Percentiles rank a stretch among this genome's conserved stretches.
These are phyloP conservation scores for Cucumis melo DNA, from an alignment of 306 rosid genomes.

Conservation along the genomic window DNA sequence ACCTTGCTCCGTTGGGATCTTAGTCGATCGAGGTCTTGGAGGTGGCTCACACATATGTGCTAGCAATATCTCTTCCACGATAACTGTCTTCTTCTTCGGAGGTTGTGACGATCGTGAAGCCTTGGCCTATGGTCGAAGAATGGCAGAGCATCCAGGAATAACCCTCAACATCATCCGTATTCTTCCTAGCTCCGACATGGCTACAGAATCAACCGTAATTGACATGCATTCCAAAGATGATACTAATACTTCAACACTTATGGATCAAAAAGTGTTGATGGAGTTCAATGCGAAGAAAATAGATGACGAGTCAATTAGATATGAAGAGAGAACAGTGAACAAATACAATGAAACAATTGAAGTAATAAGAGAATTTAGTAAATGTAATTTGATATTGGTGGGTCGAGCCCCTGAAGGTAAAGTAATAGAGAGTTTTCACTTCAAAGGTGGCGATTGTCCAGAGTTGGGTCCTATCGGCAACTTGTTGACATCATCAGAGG, in stretches of 20 bases:
- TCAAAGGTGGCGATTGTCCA: conserved; percentile 20
- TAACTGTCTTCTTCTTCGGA: conserved; percentile 40
- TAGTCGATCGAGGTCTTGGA: conserved; percentile 64
- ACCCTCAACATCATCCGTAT: conserved; percentile 24
- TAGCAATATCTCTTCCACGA: conserved; percentile 29
- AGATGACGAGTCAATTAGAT: conserved; percentile 16
- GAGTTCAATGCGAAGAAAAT: conserved; percentile 18
- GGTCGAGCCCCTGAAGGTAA: conserved; percentile 36
- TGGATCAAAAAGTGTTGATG: conserved; percentile 12
- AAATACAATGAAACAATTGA: conserved; percentile 17
- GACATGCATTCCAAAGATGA: conserved; percentile 6
- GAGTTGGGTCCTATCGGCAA: conserved; percentile 50
- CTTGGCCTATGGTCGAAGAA: conserved; percentile 43
- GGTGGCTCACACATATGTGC: conserved; percentile 43
- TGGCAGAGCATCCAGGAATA: conserved; percentile 61
- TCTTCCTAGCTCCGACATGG: conserved; percentile 10
- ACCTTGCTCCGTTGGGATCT: conserved; percentile 55
- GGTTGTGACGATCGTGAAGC: conserved; percentile 59
- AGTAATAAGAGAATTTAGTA: conserved; percentile 12
- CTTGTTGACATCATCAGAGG: conserved; percentile 26
- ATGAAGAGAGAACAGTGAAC: conserved; percentile 22
- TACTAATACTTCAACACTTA: not conserved
- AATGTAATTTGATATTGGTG: conserved; percentile 35
- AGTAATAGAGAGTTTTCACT: conserved; percentile 19
- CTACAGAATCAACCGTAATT: conserved; percentile 13